Evolutionary conservation across 2,329 filamentous ascomycete genomes (phyloP).

Genomic region (Venturia nashicola): DNA sequence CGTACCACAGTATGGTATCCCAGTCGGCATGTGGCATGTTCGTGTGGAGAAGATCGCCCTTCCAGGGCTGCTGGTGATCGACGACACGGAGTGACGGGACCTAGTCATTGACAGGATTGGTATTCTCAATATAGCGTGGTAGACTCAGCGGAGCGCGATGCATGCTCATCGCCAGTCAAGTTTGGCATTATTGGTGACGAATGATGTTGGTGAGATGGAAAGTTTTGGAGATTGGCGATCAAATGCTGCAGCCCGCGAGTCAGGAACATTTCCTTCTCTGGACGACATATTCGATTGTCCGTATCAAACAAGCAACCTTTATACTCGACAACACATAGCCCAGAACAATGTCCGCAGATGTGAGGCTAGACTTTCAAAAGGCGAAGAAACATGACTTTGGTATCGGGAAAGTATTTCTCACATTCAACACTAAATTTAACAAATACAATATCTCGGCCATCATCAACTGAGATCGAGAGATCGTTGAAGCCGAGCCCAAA

Average conservation of each 20-base stretch:
- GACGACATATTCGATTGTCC: too few relatives aligned
- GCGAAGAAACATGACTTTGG: not conserved
- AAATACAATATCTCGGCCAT: not conserved
- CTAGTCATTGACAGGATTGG: not conserved
- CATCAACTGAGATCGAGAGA: not conserved
- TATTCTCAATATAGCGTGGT: too few relatives aligned
- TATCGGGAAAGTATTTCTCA: not conserved
- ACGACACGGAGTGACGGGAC: not conserved
- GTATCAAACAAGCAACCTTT: too few relatives aligned
- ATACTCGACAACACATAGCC: too few relatives aligned
- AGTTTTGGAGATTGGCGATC: too few relatives aligned
- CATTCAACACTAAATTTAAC: not conserved
- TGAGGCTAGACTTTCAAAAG: not conserved
- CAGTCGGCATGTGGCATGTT: not conserved
- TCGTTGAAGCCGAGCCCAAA: not conserved
- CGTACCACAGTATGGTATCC: not conserved
- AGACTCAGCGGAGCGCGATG: not conserved
- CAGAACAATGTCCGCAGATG: too few relatives aligned
- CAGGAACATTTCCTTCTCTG: too few relatives aligned
- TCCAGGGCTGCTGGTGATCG: not conserved
- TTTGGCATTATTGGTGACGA: not conserved
- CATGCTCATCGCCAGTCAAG: not conserved
- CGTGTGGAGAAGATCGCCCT: not conserved
- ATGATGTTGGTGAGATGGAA: not conserved
- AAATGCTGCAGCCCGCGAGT: too few relatives aligned